phyloP scores from a whole-genome alignment of 768 basidiomycete genomes.

The Pleurotus sapidus region DNA sequence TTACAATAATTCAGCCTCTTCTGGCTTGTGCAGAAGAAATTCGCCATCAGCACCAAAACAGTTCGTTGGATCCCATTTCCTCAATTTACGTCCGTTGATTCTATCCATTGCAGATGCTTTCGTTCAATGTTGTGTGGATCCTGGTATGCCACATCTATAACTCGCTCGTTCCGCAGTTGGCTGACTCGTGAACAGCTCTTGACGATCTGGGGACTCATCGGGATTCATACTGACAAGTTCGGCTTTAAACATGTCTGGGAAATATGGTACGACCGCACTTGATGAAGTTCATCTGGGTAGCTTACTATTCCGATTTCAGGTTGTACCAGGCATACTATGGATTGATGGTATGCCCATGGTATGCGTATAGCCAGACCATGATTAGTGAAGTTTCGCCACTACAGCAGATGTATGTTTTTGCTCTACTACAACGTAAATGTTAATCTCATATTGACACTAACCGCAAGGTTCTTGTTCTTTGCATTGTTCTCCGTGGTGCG shows the following conservation, averaged over 20 bases:
- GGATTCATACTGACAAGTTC: constrained; percentile 70
- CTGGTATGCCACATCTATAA: constrained; percentile 32
- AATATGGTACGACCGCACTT: constrained; percentile 46
- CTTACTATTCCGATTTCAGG: constrained; percentile 30
- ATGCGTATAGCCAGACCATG: constrained; percentile 82
- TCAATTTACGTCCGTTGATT: neutral
- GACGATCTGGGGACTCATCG: constrained; percentile 73
- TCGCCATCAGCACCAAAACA: constrained; percentile 59
- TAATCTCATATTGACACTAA: neutral
- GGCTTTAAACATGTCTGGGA: constrained; percentile 87
- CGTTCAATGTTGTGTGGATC: constrained; percentile 73
- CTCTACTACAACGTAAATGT: neutral
- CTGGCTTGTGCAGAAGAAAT: constrained; percentile 69
- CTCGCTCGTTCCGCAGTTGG: neutral
- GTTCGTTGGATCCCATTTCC: constrained; percentile 25
- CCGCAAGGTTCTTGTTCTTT: constrained; percentile 63
- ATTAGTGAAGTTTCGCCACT: constrained; percentile 75
- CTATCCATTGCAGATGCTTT: constrained; percentile 51
- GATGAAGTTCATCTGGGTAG: neutral
- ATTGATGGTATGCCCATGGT: constrained; percentile 76
- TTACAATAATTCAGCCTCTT: constrained; percentile 40
- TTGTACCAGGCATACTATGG: constrained; percentile 70
- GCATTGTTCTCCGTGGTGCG: constrained; percentile 69
- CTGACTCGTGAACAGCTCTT: constrained; percentile 41
- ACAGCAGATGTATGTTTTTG: constrained; percentile 56